Evolutionary conservation across 805 yeast species (phyloP), one percentile per base, ranked within the genome.

Genomic region (Metschnikowia gelsemii): DNA sequence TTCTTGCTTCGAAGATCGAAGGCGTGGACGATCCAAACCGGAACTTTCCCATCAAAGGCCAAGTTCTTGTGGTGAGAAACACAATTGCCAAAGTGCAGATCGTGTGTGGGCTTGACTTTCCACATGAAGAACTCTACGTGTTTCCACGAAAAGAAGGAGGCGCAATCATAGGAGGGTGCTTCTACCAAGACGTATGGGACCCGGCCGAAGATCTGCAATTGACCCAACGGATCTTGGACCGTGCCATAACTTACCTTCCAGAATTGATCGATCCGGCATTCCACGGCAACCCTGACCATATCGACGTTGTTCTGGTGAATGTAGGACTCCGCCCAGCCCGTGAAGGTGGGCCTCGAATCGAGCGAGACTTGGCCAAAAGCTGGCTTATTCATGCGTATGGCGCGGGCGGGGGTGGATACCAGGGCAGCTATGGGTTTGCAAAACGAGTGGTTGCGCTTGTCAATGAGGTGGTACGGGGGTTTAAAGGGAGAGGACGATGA

Each of bases 131-230:
- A 35, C 61, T 81, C 20, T 82, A 82, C 54, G 63, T 78, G 25
- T 76, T 82, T 70, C 88, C 88, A n/a, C 62, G 88, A 42, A 77
- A 76, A 46, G 88, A 82, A 61, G 87, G 88, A 8, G 53, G 53
- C 2, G 68, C 78, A 24, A 77, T 82, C 28, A 70, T 82, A 42
- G 89, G 88, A 2, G 89, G 88, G 0, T 55, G 66, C 32, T 61
- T 64, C 29, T 32, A 41, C 6, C 45, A 36, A 3, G 46, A 57
- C 24, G 47, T 45, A 28, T 35, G 39, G 23, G 43, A 49, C 9
- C 37, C 42, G 2, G 33, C 25, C 6, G 32, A 54, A 30, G 81
- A 79, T 48, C 53, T 57, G 2, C 74, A 57, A 12, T 62, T 80
- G 38, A 68, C 77, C 1, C 52, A 70, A 38, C 63, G 86, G 35